Evolutionary conservation across 2,329 filamentous ascomycete species (phyloP).

Genomic region (Arthrobotrys conoides): DNA sequence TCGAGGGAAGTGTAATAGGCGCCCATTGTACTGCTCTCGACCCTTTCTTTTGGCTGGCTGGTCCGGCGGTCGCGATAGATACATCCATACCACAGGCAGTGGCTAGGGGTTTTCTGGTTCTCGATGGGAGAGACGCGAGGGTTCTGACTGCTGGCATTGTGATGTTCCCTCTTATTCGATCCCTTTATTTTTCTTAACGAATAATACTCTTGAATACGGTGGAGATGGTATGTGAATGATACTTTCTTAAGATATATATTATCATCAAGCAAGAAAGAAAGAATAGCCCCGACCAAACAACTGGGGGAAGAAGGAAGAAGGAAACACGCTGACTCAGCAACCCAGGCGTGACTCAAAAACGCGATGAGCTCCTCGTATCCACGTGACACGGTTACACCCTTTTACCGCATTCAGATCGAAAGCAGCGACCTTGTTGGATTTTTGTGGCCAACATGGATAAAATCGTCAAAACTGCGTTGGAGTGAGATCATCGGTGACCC

Average conservation of each 20-base stretch:
- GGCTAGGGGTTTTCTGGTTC: slow-evolving; percentile 23
- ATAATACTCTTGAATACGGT: not conserved
- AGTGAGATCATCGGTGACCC: slow-evolving; percentile 44
- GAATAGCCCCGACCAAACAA: not conserved
- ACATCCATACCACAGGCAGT: slow-evolving; percentile 39
- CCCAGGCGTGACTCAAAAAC: slow-evolving; percentile 1
- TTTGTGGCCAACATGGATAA: not conserved
- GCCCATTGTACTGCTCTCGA: slow-evolving; percentile 39
- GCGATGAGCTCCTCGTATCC: not conserved
- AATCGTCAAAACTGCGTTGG: slow-evolving; percentile 14
- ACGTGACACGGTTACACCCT: slow-evolving; percentile 30
- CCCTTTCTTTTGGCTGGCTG: slow-evolving; percentile 22
- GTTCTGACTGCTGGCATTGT: slow-evolving; percentile 47
- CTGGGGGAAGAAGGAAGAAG: not conserved
- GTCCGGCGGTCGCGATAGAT: slow-evolving; percentile 14
- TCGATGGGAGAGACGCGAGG: slow-evolving; percentile 32
- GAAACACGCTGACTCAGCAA: slow-evolving; percentile 8
- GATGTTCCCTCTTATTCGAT: too few species aligned
- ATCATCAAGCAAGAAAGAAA: not conserved
- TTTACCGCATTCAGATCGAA: not conserved
- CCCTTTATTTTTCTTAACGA: not conserved
- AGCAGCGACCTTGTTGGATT: slow-evolving; percentile 24
- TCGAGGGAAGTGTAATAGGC: slow-evolving; percentile 32
- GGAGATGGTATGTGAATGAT: not conserved
- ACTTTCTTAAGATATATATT: too few species aligned